phyloP scores from a whole-genome alignment of 2,329 filamentous ascomycete genomes.

The Mollisiaceae sp. region DNA sequence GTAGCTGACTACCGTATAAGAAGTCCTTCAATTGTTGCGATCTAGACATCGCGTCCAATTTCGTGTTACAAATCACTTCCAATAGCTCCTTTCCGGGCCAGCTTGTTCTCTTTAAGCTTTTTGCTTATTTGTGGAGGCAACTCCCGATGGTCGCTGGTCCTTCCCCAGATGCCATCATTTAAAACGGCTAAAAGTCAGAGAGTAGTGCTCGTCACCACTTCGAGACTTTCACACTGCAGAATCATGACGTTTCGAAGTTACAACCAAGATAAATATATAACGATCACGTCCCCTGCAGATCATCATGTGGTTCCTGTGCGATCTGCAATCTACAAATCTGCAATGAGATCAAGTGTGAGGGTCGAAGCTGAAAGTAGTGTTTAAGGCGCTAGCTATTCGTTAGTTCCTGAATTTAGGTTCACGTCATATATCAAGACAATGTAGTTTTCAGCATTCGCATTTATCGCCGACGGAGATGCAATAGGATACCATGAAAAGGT shows the following conservation, averaged over 20 bases:
- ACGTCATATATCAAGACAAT: neutral
- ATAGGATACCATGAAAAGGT: neutral
- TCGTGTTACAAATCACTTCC: too few species aligned
- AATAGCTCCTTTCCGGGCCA: too few species aligned
- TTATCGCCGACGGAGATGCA: neutral
- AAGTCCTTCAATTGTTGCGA: neutral
- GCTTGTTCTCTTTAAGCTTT: too few species aligned
- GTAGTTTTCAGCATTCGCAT: neutral
- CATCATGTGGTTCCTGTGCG: neutral
- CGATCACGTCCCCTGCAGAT: too few species aligned
- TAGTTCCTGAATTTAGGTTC: neutral
- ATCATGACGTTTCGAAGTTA: too few species aligned
- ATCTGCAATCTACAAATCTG: constrained; percentile 3
- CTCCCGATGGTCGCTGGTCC: too few species aligned
- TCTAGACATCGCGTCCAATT: neutral
- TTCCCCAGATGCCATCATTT: too few species aligned
- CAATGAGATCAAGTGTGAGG: neutral
- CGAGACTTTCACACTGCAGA: too few species aligned
- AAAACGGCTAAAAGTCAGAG: too few species aligned
- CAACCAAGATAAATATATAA: too few species aligned
- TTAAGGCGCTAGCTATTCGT: neutral
- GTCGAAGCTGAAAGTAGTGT: neutral
- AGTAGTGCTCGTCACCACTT: too few species aligned
- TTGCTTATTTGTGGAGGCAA: too few species aligned
- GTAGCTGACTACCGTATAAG: neutral